Conservation (phyloP, 768 basidiomycete genomes). For the Xanthoconium purpureum region DNA sequence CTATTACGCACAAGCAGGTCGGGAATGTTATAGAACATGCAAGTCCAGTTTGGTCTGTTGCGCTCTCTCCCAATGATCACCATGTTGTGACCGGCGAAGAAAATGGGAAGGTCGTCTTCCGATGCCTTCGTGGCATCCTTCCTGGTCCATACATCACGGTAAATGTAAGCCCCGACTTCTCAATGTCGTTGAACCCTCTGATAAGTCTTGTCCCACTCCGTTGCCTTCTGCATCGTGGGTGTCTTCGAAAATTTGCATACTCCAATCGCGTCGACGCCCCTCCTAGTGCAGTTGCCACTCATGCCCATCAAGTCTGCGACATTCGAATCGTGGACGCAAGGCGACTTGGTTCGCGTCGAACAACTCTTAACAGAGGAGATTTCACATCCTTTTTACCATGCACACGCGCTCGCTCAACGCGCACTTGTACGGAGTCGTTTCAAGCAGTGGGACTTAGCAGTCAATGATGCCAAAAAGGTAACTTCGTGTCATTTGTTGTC, state of each 20-base stretch:
- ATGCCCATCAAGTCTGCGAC: background rate
- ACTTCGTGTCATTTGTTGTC: background rate
- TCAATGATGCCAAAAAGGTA: constrained; percentile 6
- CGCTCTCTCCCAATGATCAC: constrained; percentile 1
- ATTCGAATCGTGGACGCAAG: background rate
- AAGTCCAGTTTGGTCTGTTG: background rate
- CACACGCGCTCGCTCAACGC: background rate
- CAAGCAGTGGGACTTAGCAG: background rate
- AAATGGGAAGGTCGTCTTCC: background rate
- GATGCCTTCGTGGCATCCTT: background rate
- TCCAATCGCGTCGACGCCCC: background rate
- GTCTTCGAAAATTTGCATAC: background rate
- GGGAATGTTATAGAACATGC: background rate
- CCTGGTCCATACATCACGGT: background rate
- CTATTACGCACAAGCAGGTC: background rate
- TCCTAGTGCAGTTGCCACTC: background rate
- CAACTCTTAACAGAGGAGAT: constrained; percentile 2
- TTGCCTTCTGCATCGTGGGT: background rate
- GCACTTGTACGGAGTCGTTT: background rate
- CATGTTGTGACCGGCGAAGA: background rate
- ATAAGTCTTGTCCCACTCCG: background rate
- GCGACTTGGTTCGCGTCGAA: background rate
- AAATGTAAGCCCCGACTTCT: background rate
- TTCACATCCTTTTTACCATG: background rate
- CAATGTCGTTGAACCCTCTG: background rate